Percentiles rank a stretch among this genome's conserved stretches.
Conservation (phyloP, 139 green algal genomes). For the Desmodesmus armatus region DNA sequence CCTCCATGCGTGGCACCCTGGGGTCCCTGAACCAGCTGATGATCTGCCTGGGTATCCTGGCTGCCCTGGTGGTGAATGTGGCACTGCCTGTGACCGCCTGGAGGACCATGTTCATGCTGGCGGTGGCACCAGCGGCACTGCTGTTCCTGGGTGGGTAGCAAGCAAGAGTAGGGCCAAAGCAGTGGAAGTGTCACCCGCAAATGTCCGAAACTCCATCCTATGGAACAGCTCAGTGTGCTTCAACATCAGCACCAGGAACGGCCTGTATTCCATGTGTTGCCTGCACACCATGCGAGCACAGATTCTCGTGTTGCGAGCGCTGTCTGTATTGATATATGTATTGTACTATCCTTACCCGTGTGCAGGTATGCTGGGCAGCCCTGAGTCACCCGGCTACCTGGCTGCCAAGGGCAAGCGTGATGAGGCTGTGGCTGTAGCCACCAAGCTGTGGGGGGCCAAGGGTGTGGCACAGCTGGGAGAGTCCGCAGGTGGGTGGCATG, state of each 20-base stretch:
- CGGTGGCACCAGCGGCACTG: slow-evolving; percentile 73
- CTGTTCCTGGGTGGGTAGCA: slow-evolving; percentile 78
- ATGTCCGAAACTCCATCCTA: too few relatives aligned
- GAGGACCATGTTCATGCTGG: slow-evolving; percentile 90
- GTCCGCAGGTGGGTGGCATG: not conserved
- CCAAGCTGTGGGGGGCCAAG: slow-evolving; percentile 73
- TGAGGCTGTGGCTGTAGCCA: slow-evolving; percentile 68
- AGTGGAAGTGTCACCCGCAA: too few relatives aligned
- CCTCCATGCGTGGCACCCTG: slow-evolving; percentile 83
- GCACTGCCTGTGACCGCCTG: slow-evolving; percentile 77
- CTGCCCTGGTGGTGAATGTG: slow-evolving; percentile 90
- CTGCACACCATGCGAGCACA: too few relatives aligned
- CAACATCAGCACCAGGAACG: too few relatives aligned
- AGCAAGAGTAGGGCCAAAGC: too few relatives aligned
- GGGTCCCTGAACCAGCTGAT: slow-evolving; percentile 96
- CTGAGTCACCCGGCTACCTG: slow-evolving; percentile 91
- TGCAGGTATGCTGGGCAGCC: slow-evolving; percentile 81
- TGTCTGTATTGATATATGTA: not conserved
- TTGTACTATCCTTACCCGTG: not conserved
- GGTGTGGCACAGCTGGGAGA: slow-evolving; percentile 59
- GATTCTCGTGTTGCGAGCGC: too few relatives aligned
- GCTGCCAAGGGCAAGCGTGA: slow-evolving; percentile 54
- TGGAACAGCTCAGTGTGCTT: too few relatives aligned
- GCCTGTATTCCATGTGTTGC: too few relatives aligned
- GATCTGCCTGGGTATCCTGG: slow-evolving; percentile 97